Percentiles rank a stretch among this genome's conserved stretches.
Evolutionary conservation across 176 grass and related monocot genomes (phyloP).

Genomic region (Ensete ventricosum): DNA sequence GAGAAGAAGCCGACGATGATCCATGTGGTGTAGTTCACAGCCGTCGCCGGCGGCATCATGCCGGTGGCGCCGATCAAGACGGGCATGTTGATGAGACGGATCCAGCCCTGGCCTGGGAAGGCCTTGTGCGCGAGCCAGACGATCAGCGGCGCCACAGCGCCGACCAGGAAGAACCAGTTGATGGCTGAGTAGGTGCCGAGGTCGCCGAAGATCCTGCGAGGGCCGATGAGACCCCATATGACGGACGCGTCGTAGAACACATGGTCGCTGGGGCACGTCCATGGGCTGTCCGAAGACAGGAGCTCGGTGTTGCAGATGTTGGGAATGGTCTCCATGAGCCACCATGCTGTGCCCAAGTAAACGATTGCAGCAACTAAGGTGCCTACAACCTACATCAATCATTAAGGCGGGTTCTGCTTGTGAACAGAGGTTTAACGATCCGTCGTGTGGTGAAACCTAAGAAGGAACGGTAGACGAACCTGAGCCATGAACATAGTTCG

Average conservation of each 20-base stretch:
- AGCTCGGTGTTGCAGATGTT: slow-evolving; percentile 69
- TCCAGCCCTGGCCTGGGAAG: slow-evolving; percentile 63
- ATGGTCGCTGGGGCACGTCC: slow-evolving; percentile 84
- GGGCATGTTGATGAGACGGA: slow-evolving; percentile 78
- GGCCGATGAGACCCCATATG: slow-evolving; percentile 86
- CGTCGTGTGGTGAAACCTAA: too few species aligned
- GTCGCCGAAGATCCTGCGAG: slow-evolving; percentile 81
- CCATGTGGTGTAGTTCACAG: slow-evolving; percentile 88
- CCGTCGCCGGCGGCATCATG: slow-evolving; percentile 72
- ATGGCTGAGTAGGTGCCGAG: slow-evolving; percentile 66
- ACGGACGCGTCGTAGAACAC: slow-evolving; percentile 93
- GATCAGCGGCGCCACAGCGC: slow-evolving; percentile 70
- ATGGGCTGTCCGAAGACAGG: slow-evolving; percentile 61
- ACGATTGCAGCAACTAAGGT: slow-evolving; percentile 72
- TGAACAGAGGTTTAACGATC: too few species aligned
- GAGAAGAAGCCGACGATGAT: slow-evolving; percentile 74
- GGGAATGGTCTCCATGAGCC: slow-evolving; percentile 77
- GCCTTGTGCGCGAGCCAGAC: slow-evolving; percentile 72
- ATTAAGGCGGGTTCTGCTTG: too few species aligned
- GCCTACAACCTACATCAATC: slow-evolving; percentile 48
- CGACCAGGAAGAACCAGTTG: slow-evolving; percentile 92
- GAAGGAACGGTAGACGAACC: slow-evolving; percentile 26
- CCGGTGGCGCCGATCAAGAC: slow-evolving; percentile 48
- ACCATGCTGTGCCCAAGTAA: slow-evolving; percentile 84
- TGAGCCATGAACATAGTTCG: slow-evolving; percentile 98